phyloP scores from a whole-genome alignment of 2,329 filamentous ascomycete genomes.

The Verticillium zaregamsianum region DNA sequence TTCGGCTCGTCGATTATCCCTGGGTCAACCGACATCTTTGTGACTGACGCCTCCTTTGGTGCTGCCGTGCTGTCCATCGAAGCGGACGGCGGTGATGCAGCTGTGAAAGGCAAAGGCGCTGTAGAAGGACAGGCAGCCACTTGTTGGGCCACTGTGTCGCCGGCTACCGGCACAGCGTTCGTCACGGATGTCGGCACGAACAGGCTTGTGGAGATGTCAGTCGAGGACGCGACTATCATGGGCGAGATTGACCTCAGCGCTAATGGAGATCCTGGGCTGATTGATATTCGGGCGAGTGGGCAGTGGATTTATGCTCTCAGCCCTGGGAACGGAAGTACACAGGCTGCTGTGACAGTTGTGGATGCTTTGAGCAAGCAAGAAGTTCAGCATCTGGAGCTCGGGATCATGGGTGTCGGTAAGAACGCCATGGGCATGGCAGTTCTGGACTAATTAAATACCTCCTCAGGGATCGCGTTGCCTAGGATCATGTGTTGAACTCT shows the following conservation, averaged over 20 bases:
- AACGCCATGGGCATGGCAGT: slow-evolving; percentile 10
- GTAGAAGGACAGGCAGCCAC: slow-evolving; percentile 50
- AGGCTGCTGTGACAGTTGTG: slow-evolving; percentile 32
- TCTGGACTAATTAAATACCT: not conserved
- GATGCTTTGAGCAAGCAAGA: slow-evolving; percentile 18
- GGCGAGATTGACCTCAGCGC: slow-evolving; percentile 34
- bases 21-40: slow-evolving; percentile 40
- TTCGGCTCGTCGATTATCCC: slow-evolving; percentile 49
- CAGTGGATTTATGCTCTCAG: slow-evolving; percentile 54
- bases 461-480: too few species aligned
- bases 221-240: slow-evolving; percentile 42
- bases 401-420: not conserved
- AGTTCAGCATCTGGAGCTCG: slow-evolving; percentile 4
- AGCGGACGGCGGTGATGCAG: slow-evolving; percentile 19
- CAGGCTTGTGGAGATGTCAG: slow-evolving; percentile 52
- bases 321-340: slow-evolving; percentile 42
- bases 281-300: slow-evolving; percentile 49
- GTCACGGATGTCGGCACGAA: slow-evolving; percentile 52
- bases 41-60: slow-evolving; percentile 56
- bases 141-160: slow-evolving; percentile 53
- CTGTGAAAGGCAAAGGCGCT: slow-evolving; percentile 29
- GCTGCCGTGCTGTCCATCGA: slow-evolving; percentile 43
- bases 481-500: too few species aligned
- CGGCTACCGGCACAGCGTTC: slow-evolving; percentile 45
- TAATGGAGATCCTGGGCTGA: slow-evolving; percentile 48